Evolutionary conservation across 768 basidiomycete genomes (phyloP).

Genomic region (Leccinum sublutescens): DNA sequence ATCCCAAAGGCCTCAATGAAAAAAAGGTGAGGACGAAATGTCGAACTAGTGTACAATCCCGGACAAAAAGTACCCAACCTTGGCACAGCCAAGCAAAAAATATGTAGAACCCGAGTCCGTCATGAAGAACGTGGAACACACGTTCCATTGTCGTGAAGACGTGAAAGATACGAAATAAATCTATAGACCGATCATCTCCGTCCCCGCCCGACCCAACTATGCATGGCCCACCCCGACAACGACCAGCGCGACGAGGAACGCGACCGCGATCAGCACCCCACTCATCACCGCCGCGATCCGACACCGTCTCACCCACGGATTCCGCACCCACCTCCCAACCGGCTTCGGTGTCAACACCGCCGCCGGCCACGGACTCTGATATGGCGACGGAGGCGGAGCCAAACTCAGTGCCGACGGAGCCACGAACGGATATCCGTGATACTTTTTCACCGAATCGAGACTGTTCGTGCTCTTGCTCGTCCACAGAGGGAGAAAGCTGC

Average conservation of each 20-base stretch:
- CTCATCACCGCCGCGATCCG: conserved; percentile 62
- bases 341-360: conserved; percentile 22
- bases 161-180: not conserved
- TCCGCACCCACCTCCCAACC: conserved; percentile 19
- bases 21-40: not conserved
- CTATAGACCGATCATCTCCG: not conserved
- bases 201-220: not conserved
- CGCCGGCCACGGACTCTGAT: conserved; percentile 19
- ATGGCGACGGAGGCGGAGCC: conserved; percentile 28
- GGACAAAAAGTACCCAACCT: not conserved
- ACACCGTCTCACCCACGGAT: conserved; percentile 45
- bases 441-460: conserved; percentile 45
- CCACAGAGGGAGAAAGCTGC: conserved; percentile 31
- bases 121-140: not conserved
- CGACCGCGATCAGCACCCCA: conserved; percentile 46
- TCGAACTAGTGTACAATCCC: conserved; percentile 4
- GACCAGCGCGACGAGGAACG: conserved; percentile 51
- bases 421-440: conserved; percentile 57
- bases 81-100: not conserved
- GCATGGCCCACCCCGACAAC: conserved; percentile 22
- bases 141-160: not conserved
- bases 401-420: conserved; percentile 43
- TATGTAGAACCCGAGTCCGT: not conserved
- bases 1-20: no score
- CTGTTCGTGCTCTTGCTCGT: conserved; percentile 42